Conservation (phyloP, 1,284 basidiomycete genomes). For the Cutaneotrichosporon daszewskae region DNA sequence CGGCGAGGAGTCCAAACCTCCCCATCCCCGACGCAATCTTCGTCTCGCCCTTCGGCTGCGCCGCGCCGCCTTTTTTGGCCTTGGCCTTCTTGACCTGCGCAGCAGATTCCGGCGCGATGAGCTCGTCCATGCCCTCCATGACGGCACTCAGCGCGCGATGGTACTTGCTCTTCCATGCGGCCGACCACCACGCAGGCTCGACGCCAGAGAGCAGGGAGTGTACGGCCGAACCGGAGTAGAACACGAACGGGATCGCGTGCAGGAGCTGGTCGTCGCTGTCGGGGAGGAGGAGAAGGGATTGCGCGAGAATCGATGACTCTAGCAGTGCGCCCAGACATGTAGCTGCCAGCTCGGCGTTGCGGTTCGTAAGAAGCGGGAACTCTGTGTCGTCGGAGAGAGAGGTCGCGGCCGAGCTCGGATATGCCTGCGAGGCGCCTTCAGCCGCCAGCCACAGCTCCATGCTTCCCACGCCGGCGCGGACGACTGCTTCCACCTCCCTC, state of each 20-base stretch:
- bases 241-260: slow-evolving; percentile 33
- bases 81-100: no score
- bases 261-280: slow-evolving; percentile 9
- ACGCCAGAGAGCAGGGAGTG: slow-evolving; percentile 23
- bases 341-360: slow-evolving; percentile 65
- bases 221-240: slow-evolving; percentile 30
- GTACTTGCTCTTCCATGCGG: not conserved
- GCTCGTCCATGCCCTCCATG: not conserved
- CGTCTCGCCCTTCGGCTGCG: no score
- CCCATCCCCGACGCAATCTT: no score
- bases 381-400: slow-evolving; percentile 21
- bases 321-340: slow-evolving; percentile 58
- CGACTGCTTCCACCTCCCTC: slow-evolving; percentile 60
- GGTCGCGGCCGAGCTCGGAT: slow-evolving; percentile 33
- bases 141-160: slow-evolving; percentile 1
- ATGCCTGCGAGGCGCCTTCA: no score
- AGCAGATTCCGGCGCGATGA: no score
- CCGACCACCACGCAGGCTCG: slow-evolving; percentile 16
- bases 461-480: slow-evolving; percentile 49
- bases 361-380: slow-evolving; percentile 46
- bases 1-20: no score
- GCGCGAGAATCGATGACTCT: slow-evolving; percentile 33
- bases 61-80: no score
- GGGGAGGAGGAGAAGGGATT: slow-evolving; percentile 33
- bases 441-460: slow-evolving; percentile 21